These are phyloP conservation scores for Colletotrichum sp. DNA, from an alignment of 2,329 filamentous ascomycete species.

Conservation along the genomic window DNA sequence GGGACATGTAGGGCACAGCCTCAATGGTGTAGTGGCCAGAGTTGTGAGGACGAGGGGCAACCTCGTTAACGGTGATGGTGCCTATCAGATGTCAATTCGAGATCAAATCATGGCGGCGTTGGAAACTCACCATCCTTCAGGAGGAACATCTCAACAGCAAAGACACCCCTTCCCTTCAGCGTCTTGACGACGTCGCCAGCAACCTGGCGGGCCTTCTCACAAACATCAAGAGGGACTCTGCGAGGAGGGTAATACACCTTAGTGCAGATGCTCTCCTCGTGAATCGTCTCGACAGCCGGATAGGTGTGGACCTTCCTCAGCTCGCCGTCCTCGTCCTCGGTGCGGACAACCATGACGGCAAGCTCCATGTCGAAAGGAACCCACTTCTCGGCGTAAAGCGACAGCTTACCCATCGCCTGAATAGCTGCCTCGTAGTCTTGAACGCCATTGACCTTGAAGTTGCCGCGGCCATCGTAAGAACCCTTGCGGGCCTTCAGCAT, in stretches of 20 bases:
- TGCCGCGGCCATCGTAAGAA: constrained; percentile 88
- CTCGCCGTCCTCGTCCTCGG: constrained; percentile 67
- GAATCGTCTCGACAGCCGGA: constrained; percentile 91
- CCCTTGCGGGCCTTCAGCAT: constrained; percentile 93
- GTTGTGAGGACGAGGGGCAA: constrained; percentile 79
- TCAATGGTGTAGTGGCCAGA: constrained; percentile 97
- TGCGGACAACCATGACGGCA: constrained; percentile 94
- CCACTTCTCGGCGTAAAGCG: constrained; percentile 90
- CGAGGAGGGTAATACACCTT: constrained; percentile 87
- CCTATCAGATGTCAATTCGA: constrained; percentile 34
- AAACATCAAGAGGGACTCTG: constrained; percentile 65
- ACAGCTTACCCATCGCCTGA: constrained; percentile 70
- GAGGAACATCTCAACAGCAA: constrained; percentile 96
- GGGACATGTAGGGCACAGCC: constrained; percentile 82
- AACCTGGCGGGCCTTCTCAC: constrained; percentile 73
- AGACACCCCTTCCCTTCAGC: constrained; percentile 89
- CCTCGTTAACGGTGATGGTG: constrained; percentile 81
- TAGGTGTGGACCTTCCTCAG: constrained; percentile 69
- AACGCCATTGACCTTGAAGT: constrained; percentile 54
- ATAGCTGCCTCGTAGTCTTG: constrained; percentile 67
- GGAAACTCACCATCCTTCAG: constrained; percentile 65
- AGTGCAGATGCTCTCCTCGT: constrained; percentile 95
- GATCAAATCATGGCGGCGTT: not conserved
- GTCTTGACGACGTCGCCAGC: constrained; percentile 80
- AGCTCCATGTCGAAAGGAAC: constrained; percentile 85